Evolutionary conservation across 129 eudicot genomes (phyloP).

Genomic region (Silybum marianum): DNA sequence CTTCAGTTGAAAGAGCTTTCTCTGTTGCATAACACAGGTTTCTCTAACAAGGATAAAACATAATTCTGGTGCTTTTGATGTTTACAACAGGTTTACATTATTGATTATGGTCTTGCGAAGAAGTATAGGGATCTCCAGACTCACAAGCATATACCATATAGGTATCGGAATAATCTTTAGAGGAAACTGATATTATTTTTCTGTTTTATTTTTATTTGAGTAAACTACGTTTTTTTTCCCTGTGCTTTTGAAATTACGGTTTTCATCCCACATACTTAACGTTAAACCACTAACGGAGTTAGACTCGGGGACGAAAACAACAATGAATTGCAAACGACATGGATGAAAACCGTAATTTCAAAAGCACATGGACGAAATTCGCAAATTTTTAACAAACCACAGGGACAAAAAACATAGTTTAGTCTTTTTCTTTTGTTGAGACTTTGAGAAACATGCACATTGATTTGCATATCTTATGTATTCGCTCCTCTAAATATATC

Average conservation of each 20-base stretch:
- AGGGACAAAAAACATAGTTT: not conserved
- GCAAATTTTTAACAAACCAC: not conserved
- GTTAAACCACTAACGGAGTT: not conserved
- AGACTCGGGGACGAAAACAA: not conserved
- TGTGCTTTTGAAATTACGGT: not conserved
- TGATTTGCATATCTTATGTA: not conserved
- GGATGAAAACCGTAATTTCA: too few species aligned
- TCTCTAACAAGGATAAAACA: not conserved
- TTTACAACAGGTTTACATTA: conserved; percentile 60
- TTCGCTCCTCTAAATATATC: not conserved
- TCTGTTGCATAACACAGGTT: not conserved
- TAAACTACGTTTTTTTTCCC: too few species aligned
- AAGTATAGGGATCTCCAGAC: conserved; percentile 79
- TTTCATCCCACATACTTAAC: not conserved
- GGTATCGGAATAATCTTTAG: conserved; percentile 40
- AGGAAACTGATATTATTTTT: not conserved
- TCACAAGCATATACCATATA: conserved; percentile 77
- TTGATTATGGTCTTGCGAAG: conserved; percentile 82
- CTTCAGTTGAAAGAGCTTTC: not conserved
- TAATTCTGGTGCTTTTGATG: conserved; percentile 14
- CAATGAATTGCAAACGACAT: too few species aligned
- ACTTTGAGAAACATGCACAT: not conserved
- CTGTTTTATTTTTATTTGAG: too few species aligned
- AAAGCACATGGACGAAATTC: too few species aligned
- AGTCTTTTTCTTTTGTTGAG: not conserved